These are phyloP conservation scores for Gracilaria gracilis DNA, from an alignment of 23 red algal genomes.

Conservation along the genomic window DNA sequence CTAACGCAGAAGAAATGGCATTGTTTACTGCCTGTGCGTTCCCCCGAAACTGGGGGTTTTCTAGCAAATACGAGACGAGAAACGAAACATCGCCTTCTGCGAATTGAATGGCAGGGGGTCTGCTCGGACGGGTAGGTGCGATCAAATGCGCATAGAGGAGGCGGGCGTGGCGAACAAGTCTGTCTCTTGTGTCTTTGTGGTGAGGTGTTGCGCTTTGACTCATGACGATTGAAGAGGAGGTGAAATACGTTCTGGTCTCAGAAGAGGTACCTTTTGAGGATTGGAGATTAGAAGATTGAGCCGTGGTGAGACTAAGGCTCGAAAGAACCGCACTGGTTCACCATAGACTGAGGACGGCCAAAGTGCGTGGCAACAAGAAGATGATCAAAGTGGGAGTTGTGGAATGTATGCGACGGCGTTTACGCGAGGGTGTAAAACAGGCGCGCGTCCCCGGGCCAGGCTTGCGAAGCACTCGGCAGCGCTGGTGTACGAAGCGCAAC, in stretches of 20 bases:
- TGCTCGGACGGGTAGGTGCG: neutral
- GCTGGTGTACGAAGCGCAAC: neutral
- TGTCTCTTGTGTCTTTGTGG: neutral
- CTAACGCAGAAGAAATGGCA: neutral
- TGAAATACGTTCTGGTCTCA: neutral
- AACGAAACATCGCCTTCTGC: constrained; percentile 9
- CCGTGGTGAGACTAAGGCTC: neutral
- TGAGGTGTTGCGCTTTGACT: neutral
- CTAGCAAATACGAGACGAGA: neutral
- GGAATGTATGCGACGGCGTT: neutral
- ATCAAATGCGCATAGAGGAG: neutral
- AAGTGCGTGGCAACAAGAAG: neutral
- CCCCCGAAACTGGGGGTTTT: neutral
- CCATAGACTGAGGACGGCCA: neutral
- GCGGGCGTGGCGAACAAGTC: neutral
- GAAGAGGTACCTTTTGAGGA: neutral
- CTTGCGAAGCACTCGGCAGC: neutral
- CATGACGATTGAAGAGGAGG: neutral
- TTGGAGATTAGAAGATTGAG: neutral
- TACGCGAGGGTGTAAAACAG: neutral
- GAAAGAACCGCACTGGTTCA: neutral
- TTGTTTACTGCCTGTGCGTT: neutral
- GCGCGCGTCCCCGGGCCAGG: neutral
- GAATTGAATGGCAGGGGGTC: neutral
- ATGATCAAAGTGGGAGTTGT: neutral